Evolutionary conservation across 257 asterid species (phyloP), one percentile per base, ranked within the genome.

Genomic region (Jasminum sambac): DNA sequence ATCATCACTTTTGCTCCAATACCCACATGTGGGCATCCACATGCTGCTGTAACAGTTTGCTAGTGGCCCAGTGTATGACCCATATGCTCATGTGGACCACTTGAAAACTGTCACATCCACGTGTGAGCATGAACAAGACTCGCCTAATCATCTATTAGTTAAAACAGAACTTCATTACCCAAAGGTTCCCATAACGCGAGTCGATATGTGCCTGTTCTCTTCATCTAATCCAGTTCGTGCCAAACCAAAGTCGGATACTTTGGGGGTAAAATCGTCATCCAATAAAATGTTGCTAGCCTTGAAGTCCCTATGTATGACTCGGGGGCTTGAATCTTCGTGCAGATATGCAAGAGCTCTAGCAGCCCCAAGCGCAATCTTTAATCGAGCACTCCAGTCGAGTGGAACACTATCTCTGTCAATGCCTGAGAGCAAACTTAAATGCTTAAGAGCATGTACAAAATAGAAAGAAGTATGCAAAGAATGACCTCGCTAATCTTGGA

Each of bases 141-240:
- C 6, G 44, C 1, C 44, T 40, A 1, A 7, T 7, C 1, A 11
- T 40, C 16, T 11, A 21, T 21, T 42, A 74, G 60, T 2, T 58
- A n/a, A 68, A 46, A 68, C 46, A 63, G 43, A 72, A 67, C 39
- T 34, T 59, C 34, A 44, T 23, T 90, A 93, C 99, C 96, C 98
- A 25, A 94, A 94, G 69, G 99, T 94, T 57, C 99, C 99, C 99
- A 94, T 94, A 65, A 94, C 98, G 25, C 94, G 96, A 6, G 99
- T 94, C 5, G 98, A 91, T 64, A 94, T 83, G 87, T 91, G 99
- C 67, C 74, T 80, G 82, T 85, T 83, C 12, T 78, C 91, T 77
- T 85, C 99, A 14, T 94, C 96, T 81, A 88, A 26, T 71, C 96
- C 97, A 34, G 90, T 72, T 2, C 99, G 86, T 19, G 99, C 98